Evolutionary conservation across 2,329 filamentous ascomycete genomes (phyloP).

Genomic region (Paracorniculantispora psalliotae): DNA sequence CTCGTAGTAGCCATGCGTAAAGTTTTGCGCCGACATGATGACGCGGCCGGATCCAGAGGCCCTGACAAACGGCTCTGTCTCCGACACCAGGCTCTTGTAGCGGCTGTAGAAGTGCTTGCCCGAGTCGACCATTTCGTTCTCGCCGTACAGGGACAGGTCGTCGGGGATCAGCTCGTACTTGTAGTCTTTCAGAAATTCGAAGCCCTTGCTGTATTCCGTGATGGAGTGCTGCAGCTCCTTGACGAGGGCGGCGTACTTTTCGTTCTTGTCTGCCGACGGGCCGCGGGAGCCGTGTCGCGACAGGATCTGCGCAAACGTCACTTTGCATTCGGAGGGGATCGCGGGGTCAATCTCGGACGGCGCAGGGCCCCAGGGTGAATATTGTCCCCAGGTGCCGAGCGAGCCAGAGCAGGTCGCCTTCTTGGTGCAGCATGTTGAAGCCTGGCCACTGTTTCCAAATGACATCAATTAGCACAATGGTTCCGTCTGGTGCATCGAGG

Average conservation of each 20-base stretch:
- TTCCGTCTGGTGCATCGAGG: background rate
- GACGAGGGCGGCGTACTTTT: slow-evolving; percentile 59
- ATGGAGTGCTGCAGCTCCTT: slow-evolving; percentile 56
- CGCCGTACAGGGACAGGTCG: slow-evolving; percentile 61
- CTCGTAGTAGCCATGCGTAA: slow-evolving; percentile 66
- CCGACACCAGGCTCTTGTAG: slow-evolving; percentile 58
- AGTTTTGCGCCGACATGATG: slow-evolving; percentile 68
- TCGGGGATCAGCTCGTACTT: slow-evolving; percentile 66
- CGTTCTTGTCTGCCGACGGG: slow-evolving; percentile 66
- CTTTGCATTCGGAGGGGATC: slow-evolving; percentile 61
- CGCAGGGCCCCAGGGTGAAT: slow-evolving; percentile 77
- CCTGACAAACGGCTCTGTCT: slow-evolving; percentile 64
- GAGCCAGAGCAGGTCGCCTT: slow-evolving; percentile 28
- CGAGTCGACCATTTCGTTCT: slow-evolving; percentile 66
- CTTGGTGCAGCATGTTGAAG: slow-evolving; percentile 1
- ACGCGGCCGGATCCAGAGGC: slow-evolving; percentile 66
- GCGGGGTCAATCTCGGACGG: slow-evolving; percentile 57
- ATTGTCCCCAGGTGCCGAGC: slow-evolving; percentile 77
- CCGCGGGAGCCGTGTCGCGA: slow-evolving; percentile 82
- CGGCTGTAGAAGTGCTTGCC: slow-evolving; percentile 71
- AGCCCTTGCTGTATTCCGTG: slow-evolving; percentile 56
- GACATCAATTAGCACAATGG: background rate
- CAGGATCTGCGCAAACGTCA: slow-evolving; percentile 77
- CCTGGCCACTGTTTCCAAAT: background rate
- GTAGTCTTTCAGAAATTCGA: slow-evolving; percentile 67